Percentiles rank a stretch among this genome's conserved stretches.
phyloP scores from a whole-genome alignment of 345 rosid genomes.

The Odontarrhena argentea region DNA sequence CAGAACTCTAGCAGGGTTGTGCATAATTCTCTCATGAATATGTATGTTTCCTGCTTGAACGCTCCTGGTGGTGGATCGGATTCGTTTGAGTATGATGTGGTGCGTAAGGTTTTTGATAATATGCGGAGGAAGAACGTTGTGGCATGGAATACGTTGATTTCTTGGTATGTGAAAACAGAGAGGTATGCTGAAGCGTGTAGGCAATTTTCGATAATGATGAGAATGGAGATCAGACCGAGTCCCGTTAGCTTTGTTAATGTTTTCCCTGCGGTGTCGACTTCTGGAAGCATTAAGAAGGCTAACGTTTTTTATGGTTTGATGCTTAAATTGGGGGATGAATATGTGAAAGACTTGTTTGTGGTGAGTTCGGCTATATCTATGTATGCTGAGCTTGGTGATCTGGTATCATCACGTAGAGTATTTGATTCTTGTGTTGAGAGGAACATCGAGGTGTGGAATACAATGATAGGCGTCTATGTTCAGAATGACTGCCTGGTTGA shows the following conservation, averaged over 20 bases:
- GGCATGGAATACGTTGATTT: slow-evolving; percentile 79
- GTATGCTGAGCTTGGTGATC: slow-evolving; percentile 69
- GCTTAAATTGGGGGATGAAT: slow-evolving; percentile 62
- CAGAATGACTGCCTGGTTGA: slow-evolving; percentile 53
- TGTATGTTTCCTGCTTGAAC: slow-evolving; percentile 66
- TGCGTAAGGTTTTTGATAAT: slow-evolving; percentile 56
- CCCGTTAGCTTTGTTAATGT: slow-evolving; percentile 79
- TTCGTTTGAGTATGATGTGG: slow-evolving; percentile 52
- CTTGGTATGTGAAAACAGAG: slow-evolving; percentile 77
- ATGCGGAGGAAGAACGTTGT: slow-evolving; percentile 76
- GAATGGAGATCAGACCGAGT: slow-evolving; percentile 63
- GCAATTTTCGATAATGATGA: slow-evolving; percentile 67
- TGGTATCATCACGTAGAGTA: slow-evolving; percentile 63
- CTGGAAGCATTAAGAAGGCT: slow-evolving; percentile 52
- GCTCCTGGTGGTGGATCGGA: slow-evolving; percentile 32
- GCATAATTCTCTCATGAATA: slow-evolving; percentile 75
- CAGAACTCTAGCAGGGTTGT: slow-evolving; percentile 72
- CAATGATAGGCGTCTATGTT: slow-evolving; percentile 73
- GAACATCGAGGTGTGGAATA: slow-evolving; percentile 82
- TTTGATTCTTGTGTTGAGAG: slow-evolving; percentile 61
- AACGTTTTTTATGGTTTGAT: slow-evolving; percentile 65
- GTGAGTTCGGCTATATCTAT: slow-evolving; percentile 69
- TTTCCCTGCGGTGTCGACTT: slow-evolving; percentile 65
- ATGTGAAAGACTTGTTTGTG: slow-evolving; percentile 65
- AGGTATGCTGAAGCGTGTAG: slow-evolving; percentile 56